Evolutionary conservation across 148 eudicot species (phyloP).

Genomic region (Pouteria glomerata): DNA sequence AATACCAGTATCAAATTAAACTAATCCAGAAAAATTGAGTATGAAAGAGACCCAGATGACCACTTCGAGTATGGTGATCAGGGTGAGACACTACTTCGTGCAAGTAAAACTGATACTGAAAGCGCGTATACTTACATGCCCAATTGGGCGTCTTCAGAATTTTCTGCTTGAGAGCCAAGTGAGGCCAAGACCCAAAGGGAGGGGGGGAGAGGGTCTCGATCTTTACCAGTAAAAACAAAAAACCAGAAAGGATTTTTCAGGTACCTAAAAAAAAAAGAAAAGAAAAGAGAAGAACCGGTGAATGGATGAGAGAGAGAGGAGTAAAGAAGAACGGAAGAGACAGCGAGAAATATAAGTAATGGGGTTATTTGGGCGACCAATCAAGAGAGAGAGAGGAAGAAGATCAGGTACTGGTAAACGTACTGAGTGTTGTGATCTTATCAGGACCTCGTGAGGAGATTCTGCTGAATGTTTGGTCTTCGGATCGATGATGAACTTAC

Average conservation of each 20-base stretch:
- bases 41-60: neutral
- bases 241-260: neutral
- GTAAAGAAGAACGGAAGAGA: neutral
- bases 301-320: neutral
- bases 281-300: neutral
- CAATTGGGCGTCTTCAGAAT: constrained; percentile 3
- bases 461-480: too few relatives aligned
- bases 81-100: neutral
- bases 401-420: too few relatives aligned
- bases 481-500: too few relatives aligned
- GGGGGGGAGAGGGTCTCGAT: neutral
- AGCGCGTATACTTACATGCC: constrained; percentile 2
- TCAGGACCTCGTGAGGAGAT: too few relatives aligned
- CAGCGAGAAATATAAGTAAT: neutral
- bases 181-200: neutral
- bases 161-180: neutral
- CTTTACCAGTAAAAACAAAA: neutral
- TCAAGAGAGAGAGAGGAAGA: neutral
- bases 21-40: neutral
- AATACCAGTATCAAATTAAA: neutral
- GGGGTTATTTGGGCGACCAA: neutral
- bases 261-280: neutral
- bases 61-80: neutral
- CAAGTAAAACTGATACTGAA: neutral
- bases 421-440: too few relatives aligned